Percentiles rank a stretch among this genome's conserved stretches.
phyloP scores from a whole-genome alignment of 805 yeast genomes.

The Ogataea glucozyma region DNA sequence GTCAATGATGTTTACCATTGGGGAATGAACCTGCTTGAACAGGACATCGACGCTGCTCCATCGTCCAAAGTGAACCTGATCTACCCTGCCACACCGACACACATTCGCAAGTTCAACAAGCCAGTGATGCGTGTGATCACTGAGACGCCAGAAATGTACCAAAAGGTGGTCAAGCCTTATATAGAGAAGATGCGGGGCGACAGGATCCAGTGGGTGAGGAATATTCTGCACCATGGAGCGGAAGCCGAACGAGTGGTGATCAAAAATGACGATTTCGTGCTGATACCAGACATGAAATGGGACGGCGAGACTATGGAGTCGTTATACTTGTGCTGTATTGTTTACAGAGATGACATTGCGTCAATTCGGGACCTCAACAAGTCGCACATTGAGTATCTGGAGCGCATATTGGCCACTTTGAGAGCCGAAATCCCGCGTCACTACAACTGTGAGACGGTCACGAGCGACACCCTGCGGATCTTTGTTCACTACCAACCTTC shows the following conservation, averaged over 20 bases:
- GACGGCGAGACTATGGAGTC: conserved; percentile 70
- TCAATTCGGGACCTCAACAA: conserved; percentile 73
- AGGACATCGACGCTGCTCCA: conserved; percentile 49
- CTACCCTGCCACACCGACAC: conserved; percentile 87
- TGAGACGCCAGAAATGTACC: conserved; percentile 83
- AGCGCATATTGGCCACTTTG: conserved; percentile 46
- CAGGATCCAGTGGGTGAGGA: conserved; percentile 85
- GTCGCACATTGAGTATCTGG: conserved; percentile 59
- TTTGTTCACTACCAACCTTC: conserved; percentile 95
- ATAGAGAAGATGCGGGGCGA: conserved; percentile 75
- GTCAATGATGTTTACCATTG: conserved; percentile 83
- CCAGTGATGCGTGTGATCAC: conserved; percentile 60
- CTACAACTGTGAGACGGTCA: conserved; percentile 42
- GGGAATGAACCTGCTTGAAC: conserved; percentile 59
- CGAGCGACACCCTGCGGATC: conserved; percentile 60
- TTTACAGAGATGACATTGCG: conserved; percentile 63
- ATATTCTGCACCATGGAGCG: conserved; percentile 76
- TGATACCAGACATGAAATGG: conserved; percentile 97
- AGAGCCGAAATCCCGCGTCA: conserved; percentile 45
- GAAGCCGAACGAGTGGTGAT: conserved; percentile 81
- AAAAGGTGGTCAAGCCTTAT: conserved; percentile 64
- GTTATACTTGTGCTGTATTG: conserved; percentile 77
- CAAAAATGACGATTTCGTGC: conserved; percentile 67
- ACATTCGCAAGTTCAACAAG: conserved; percentile 70
- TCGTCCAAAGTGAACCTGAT: conserved; percentile 73